Evolutionary conservation across 2,329 filamentous ascomycete species (phyloP).

Genomic region (Paraphaeosphaeria sporulosa): DNA sequence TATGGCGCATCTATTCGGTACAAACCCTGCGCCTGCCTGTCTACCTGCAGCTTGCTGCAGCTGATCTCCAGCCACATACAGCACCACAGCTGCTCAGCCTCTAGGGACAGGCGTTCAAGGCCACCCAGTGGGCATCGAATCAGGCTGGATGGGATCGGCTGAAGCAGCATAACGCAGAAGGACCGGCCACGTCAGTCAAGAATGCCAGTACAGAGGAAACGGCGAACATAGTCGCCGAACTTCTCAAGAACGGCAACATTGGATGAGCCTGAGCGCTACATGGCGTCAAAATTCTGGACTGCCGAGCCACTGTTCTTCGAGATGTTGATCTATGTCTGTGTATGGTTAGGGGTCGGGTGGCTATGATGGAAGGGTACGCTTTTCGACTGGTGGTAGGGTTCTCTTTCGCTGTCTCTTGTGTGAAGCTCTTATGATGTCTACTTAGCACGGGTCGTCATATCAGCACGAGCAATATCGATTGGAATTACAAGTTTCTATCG

Average conservation of each 20-base stretch:
- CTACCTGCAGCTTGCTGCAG: too few species aligned
- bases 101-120: background rate
- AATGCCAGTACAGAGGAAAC: background rate
- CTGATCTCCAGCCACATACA: too few species aligned
- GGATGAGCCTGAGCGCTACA: background rate
- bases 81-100: too few species aligned
- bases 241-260: background rate
- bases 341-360: background rate
- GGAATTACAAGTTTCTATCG: background rate
- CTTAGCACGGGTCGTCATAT: background rate
- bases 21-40: too few species aligned
- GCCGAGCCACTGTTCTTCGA: background rate
- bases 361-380: background rate
- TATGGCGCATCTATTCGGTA: too few species aligned
- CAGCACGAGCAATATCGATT: background rate
- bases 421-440: background rate
- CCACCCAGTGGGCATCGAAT: background rate
- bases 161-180: background rate
- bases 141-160: background rate
- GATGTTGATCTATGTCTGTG: background rate
- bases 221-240: background rate
- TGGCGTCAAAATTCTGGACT: background rate
- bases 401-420: background rate
- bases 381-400: background rate
- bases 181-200: background rate